Evolutionary conservation across 1,284 basidiomycete genomes (phyloP), one percentile per base, ranked within the genome.

Genomic region (Exobasidium rhododendri): DNA sequence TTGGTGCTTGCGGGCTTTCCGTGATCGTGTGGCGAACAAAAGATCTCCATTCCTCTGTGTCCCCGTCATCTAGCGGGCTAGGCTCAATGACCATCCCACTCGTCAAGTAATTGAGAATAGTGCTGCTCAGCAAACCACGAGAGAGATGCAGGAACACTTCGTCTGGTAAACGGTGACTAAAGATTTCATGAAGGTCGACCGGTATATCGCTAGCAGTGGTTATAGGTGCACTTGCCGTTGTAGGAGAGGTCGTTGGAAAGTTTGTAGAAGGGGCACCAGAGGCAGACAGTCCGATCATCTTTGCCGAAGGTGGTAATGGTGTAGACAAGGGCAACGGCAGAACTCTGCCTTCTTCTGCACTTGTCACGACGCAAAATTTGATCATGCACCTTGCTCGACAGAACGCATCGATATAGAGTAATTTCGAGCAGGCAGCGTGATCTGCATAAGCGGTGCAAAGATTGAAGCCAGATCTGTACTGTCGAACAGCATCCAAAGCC

Each of bases 71-170:
- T 58, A 98, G 84, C 17, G 96, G 96, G 13, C 92, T 91, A 49
- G 85, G 85, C 81, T 99, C 94, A 60, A 89, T 83, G 85, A 82
- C 89, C 86, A 73, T 87, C 0, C 84, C 93, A 28, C 86, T 88
- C 4, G 91, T 91, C 59, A 98, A 85, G 88, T 92, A 94, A 24
- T 92, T 88, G 17, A 98, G 85, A 7, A 92, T 87, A 68, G 90
- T 89, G 0, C 92, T 89, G 11, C 88, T 88, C 61, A 97, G 82
- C 28, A 98, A 85, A 5, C 94, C 94, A 17, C 92, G 87, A 51
- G 93, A 97, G 62, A 98, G 85, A 80, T 97, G 94, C 81, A 89
- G 94, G 83, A 94, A 97, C 62, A 97, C 85, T 79, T 98, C 94
- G 81, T 98, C 94, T 0, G 96, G 94, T 17, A 99, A 84, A 40